A percentile compares a stretch with the other conserved stretches of the same genome.
These are phyloP conservation scores for Escallonia rubra DNA, from an alignment of 129 eudicot genomes.

Conservation along the genomic window DNA sequence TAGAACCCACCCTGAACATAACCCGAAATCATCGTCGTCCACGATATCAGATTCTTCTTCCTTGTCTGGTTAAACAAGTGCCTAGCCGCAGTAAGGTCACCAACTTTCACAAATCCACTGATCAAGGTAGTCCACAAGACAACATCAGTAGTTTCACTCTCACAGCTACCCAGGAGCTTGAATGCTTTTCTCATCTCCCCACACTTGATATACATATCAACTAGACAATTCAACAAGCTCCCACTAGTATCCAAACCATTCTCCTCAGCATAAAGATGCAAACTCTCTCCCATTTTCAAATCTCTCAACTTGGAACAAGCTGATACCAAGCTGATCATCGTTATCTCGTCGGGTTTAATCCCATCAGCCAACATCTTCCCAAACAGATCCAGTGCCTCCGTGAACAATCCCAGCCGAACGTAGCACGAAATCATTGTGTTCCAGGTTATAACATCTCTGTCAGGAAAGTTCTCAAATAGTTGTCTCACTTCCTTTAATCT, in stretches of 20 bases:
- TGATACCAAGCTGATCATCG: conserved; percentile 5
- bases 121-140: conserved; percentile 7
- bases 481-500: conserved; percentile 4
- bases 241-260: conserved; percentile 6
- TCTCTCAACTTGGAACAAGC: conserved; percentile 6
- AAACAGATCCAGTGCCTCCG: background rate
- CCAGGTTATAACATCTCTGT: conserved; percentile 12
- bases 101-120: conserved; percentile 10
- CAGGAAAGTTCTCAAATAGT: conserved; percentile 1
- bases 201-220: conserved; percentile 11
- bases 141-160: conserved; percentile 4
- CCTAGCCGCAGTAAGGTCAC: conserved; percentile 4
- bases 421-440: conserved; percentile 8
- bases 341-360: conserved; percentile 6
- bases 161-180: background rate
- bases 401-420: background rate
- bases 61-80: background rate
- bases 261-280: conserved; percentile 1
- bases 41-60: background rate
- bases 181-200: conserved; percentile 5
- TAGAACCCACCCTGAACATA: conserved; percentile 1
- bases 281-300: conserved; percentile 1
- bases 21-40: conserved; percentile 9
- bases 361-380: conserved; percentile 7
- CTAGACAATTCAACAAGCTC: conserved; percentile 10